Evolutionary conservation across 73 alveolate genomes (phyloP), one percentile per base, ranked within the genome.

Genomic region (Tetrahymena elliotti): DNA sequence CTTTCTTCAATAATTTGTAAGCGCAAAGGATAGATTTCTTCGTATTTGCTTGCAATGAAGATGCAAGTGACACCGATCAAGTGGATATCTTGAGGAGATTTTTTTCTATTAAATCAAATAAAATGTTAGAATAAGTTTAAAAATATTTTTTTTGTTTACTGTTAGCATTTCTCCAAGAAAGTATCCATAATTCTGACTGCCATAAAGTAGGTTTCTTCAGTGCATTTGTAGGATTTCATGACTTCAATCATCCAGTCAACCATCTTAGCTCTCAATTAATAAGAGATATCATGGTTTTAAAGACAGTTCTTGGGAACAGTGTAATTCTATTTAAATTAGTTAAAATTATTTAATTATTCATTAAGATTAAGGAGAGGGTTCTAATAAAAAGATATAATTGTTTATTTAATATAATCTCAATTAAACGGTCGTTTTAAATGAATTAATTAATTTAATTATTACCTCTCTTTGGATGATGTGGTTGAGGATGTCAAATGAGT

Each of bases 191-290:
- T 95, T 53, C 97, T 95, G 27, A 98, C 99, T 38, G 99, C 99
- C 27, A 96, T 83, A 97, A 97, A 98, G 94, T 95, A 98, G 34
- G 99, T 97, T 84, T 96, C 97, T 83, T 97, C 97, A 84, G 98
- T 93, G 95, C 95, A 94, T 24, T 97, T 96, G 93, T 97, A 98
- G 5, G 99, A 94, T 93, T 97, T 92, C 83, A 97, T 95, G 22
- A 98, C 98, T 98, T 98, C 99, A 15, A 98, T 96, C 99, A 98
- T 97, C 99, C 99, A 98, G 96, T 98, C 99, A 24, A 98, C 97
- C 99, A 98, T 98, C 94, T 97, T 98, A 9, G 99, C 97, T 97
- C 99, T 95, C 39, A 96, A 94, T 16, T 93, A 92, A 24, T 96
- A 95, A 31, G 97, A 93, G 13, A 98, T 96, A 12, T 93, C 54